Evolutionary conservation across 2,329 filamentous ascomycete genomes (phyloP).

Genomic region (Rhynchosporium agropyri): DNA sequence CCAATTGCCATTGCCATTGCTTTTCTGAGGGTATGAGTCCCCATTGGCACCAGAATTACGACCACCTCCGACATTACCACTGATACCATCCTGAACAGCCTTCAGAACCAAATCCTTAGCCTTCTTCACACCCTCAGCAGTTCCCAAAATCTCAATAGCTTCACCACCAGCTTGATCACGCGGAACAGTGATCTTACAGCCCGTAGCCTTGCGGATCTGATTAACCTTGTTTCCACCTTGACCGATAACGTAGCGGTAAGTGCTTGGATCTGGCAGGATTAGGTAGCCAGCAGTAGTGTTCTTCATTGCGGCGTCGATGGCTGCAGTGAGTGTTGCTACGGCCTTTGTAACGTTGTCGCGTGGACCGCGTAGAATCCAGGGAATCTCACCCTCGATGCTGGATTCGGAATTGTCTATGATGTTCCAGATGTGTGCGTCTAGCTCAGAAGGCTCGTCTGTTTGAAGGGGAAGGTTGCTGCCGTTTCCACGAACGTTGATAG

Average conservation of each 20-base stretch:
- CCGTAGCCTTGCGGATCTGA: conserved; percentile 85
- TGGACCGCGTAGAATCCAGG: conserved; percentile 85
- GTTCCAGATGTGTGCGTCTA: conserved; percentile 80
- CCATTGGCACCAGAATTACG: conserved; percentile 3
- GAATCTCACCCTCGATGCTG: conserved; percentile 67
- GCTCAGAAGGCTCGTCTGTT: conserved; percentile 75
- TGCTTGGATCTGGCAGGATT: conserved; percentile 80
- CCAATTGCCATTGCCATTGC: conserved; percentile 28
- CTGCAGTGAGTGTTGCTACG: conserved; percentile 70
- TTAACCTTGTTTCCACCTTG: conserved; percentile 90
- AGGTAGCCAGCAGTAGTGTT: conserved; percentile 81
- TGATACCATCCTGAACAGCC: conserved; percentile 68
- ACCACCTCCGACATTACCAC: conserved; percentile 22
- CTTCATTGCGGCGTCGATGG: conserved; percentile 71
- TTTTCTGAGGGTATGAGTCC: neutral
- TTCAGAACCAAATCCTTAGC: conserved; percentile 88
- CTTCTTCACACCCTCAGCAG: conserved; percentile 77
- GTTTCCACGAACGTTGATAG: conserved; percentile 54
- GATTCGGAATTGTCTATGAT: conserved; percentile 65
- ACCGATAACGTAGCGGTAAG: conserved; percentile 89
- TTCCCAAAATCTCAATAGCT: conserved; percentile 87
- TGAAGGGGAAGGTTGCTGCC: conserved; percentile 80
- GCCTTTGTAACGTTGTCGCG: conserved; percentile 82
- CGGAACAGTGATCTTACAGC: conserved; percentile 92
- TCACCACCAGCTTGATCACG: conserved; percentile 74